phyloP scores from a whole-genome alignment of 345 rosid genomes.

The Draba incana region DNA sequence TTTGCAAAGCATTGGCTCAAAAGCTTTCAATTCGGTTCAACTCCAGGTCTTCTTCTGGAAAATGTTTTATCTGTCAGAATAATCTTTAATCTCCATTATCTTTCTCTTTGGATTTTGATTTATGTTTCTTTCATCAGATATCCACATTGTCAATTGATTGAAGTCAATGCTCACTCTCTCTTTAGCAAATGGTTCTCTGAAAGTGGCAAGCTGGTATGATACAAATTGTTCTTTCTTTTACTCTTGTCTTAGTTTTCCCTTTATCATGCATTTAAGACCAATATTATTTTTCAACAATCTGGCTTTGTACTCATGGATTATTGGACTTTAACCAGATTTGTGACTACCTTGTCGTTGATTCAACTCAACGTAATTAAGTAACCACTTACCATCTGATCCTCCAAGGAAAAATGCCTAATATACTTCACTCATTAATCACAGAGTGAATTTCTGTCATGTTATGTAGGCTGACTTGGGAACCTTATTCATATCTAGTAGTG shows the following conservation, averaged over 20 bases:
- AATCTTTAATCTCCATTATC: background rate
- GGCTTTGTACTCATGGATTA: constrained; percentile 6
- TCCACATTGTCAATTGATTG: constrained; percentile 86
- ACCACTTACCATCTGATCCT: background rate
- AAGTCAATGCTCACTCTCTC: constrained; percentile 98
- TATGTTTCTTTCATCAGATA: constrained; percentile 59
- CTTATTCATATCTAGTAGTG: constrained; percentile 19
- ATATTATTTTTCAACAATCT: constrained; percentile 6
- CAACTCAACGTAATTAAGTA: constrained; percentile 9
- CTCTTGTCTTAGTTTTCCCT: constrained; percentile 30
- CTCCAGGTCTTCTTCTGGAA: constrained; percentile 58
- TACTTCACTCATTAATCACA: constrained; percentile 4
- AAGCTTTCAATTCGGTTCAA: constrained; percentile 86
- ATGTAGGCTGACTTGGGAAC: constrained; percentile 6
- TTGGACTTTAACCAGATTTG: constrained; percentile 29
- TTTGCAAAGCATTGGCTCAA: constrained; percentile 97
- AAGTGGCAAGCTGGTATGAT: constrained; percentile 95
- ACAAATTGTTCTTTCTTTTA: background rate
- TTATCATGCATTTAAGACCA: constrained; percentile 6
- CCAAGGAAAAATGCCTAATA: background rate
- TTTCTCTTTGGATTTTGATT: constrained; percentile 16
- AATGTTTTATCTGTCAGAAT: background rate
- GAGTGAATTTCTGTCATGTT: background rate
- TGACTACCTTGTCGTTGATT: constrained; percentile 26
- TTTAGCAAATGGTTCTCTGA: constrained; percentile 99